Conservation (phyloP, 2,329 filamentous ascomycete species). For the Aspergillus luchuensis region DNA sequence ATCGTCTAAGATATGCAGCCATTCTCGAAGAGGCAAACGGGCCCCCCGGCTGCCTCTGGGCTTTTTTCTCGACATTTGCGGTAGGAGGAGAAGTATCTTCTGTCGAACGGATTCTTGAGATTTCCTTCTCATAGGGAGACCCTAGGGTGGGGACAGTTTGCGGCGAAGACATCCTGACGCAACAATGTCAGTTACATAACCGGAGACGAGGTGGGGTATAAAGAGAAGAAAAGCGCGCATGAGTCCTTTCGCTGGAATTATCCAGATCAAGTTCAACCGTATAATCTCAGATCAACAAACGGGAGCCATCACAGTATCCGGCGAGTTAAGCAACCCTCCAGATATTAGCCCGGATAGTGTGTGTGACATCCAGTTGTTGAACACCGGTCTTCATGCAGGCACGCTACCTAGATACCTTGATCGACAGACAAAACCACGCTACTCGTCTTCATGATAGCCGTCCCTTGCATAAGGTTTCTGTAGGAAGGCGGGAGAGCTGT, state of each 20-base stretch:
- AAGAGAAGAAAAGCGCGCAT: constrained; percentile 35
- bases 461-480: constrained; percentile 20
- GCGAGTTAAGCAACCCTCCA: not conserved
- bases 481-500: constrained; percentile 29
- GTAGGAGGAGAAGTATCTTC: constrained; percentile 16
- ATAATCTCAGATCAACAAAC: constrained; percentile 45
- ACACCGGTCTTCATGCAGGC: constrained; percentile 48
- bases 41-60: constrained; percentile 12
- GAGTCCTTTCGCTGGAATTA: constrained; percentile 50
- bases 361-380: constrained; percentile 28
- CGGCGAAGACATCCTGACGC: constrained; percentile 36
- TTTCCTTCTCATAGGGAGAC: constrained; percentile 27
- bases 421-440: constrained; percentile 42
- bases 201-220: constrained; percentile 1
- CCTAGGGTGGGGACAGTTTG: constrained; percentile 33
- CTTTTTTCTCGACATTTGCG: constrained; percentile 22
- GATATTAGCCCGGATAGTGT: not conserved
- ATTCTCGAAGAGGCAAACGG: constrained; percentile 29
- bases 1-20: constrained; percentile 33
- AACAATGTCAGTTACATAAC: constrained; percentile 26
- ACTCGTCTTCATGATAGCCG: constrained; percentile 43
- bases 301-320: constrained; percentile 11
- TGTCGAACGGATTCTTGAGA: constrained; percentile 11
- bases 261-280: constrained; percentile 51
- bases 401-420: constrained; percentile 46